Conservation (phyloP, 73 alveolate species). For the Paramecium sonneborni region DNA sequence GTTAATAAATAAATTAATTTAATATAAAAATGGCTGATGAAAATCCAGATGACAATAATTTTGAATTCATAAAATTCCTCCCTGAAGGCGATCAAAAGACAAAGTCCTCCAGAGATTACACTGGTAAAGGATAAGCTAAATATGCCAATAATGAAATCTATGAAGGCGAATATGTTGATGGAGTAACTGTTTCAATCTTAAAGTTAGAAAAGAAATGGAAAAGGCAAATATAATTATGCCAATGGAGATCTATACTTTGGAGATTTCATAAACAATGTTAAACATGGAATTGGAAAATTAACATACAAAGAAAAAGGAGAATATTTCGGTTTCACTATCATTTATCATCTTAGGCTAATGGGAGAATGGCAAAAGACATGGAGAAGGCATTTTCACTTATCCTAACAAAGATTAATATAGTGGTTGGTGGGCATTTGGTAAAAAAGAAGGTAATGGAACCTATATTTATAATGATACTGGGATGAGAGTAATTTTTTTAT, state of each 20-base stretch:
- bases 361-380: conserved; percentile 98
- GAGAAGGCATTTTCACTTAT: conserved; percentile 96
- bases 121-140: conserved; percentile 82
- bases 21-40: conserved; percentile 23
- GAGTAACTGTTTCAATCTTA: conserved; percentile 67
- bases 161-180: conserved; percentile 87
- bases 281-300: conserved; percentile 94
- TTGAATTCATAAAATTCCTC: conserved; percentile 32
- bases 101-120: conserved; percentile 73
- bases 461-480: conserved; percentile 89
- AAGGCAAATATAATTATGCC: conserved; percentile 71
- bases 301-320: conserved; percentile 86
- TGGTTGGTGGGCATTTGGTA: conserved; percentile 99
- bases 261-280: conserved; percentile 79
- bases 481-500: conserved; percentile 76
- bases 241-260: conserved; percentile 89
- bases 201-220: conserved; percentile 62
- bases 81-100: conserved; percentile 62
- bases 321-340: conserved; percentile 76
- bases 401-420: conserved; percentile 88
- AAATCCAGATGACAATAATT: conserved; percentile 32
- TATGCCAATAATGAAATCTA: conserved; percentile 85
- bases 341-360: conserved; percentile 75
- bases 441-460: conserved; percentile 92
- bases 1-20: background rate